Base-by-base conservation (phyloP, 2,329 filamentous ascomycete species). In the Penicillium glabrum region DNA sequence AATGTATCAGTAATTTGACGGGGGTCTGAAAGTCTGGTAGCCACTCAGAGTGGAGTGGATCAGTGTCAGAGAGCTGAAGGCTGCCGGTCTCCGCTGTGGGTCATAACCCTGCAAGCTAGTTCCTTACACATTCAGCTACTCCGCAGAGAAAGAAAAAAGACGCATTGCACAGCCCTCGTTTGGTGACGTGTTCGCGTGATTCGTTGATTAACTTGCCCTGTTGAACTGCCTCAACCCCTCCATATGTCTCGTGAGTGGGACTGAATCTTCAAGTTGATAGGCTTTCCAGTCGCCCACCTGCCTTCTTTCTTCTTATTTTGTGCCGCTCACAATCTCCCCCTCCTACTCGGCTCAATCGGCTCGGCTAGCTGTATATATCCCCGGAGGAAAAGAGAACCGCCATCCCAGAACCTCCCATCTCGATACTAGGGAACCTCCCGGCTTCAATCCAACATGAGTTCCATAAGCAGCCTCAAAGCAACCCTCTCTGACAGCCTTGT, bases 401-500 rank as follows among this genome's bases (percentile, higher is more conserved):
- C n/a, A 16, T 11, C 16, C 33, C 16, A 24, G 26, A 26, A 13
- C 21, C 14, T 50, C 29, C 9, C 14, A 11, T 33, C 19, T 10
- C 23, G 7, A 41, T 14, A 24, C 14, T 14, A n/a, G 16, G 23
- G 21, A 16, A 33, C 29, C 16, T 21, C 14, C 7, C 11, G 33
- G n/a, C 13, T 23, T 35, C 24, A 6, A 47, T n/a, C 11, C 7
- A 49, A 37, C 19, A 50, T 50, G 47, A 29, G 37, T 27, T 39
- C 47, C 24, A 35, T 50, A 4, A 37, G 47, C 21, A 50, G 33
- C 16, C 23, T 50, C 9, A 50, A 41, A 27, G 19, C 35, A 19
- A 41, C 55, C n/a, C 24, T 53, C 11, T 29, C 41, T 24, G 51
- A 57, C 50, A 50, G 35, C 14, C 23, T 57, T 16, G 46, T 41